phyloP scores from a whole-genome alignment of 2,329 filamentous ascomycete genomes.

The Zopfia rhizophila region DNA sequence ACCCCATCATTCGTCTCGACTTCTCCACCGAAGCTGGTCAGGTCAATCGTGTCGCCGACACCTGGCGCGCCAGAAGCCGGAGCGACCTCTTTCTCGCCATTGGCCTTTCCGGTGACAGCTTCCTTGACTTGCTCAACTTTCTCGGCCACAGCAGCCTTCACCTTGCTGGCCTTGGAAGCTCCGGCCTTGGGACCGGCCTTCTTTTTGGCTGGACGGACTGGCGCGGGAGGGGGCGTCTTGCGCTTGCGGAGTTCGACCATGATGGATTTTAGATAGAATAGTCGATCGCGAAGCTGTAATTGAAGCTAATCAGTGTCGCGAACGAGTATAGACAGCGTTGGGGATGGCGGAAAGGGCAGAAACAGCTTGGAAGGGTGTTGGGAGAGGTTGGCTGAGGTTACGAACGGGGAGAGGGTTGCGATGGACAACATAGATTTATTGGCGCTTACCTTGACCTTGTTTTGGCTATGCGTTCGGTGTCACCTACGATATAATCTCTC shows the following conservation, averaged over 20 bases:
- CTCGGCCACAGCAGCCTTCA: slow-evolving; percentile 44
- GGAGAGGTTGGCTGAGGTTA: slow-evolving; percentile 26
- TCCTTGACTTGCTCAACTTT: slow-evolving; percentile 46
- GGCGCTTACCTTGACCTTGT: slow-evolving; percentile 35
- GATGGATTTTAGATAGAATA: slow-evolving; percentile 19
- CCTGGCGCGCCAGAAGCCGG: slow-evolving; percentile 39
- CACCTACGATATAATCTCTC: slow-evolving; percentile 13
- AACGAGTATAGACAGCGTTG: slow-evolving; percentile 19
- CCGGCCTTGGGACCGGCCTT: slow-evolving; percentile 54
- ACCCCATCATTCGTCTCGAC: slow-evolving; percentile 86
- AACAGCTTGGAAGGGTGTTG: slow-evolving; percentile 20
- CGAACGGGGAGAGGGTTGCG: slow-evolving; percentile 17
- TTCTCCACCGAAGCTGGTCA: slow-evolving; percentile 71
- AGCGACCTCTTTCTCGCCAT: slow-evolving; percentile 41
- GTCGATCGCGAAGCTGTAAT: slow-evolving; percentile 35
- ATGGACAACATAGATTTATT: slow-evolving; percentile 11
- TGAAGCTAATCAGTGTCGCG: slow-evolving; percentile 36
- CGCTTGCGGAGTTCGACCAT: slow-evolving; percentile 72
- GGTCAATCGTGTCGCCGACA: slow-evolving; percentile 63
- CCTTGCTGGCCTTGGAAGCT: slow-evolving; percentile 42
- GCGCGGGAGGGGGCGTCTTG: slow-evolving; percentile 64
- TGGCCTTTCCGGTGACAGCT: slow-evolving; percentile 41
- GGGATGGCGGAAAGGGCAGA: slow-evolving; percentile 13
- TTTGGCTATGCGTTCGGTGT: slow-evolving; percentile 26
- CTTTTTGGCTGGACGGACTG: slow-evolving; percentile 60